phyloP scores from a whole-genome alignment of 2,329 filamentous ascomycete genomes.

The Botrytis pseudocinerea region DNA sequence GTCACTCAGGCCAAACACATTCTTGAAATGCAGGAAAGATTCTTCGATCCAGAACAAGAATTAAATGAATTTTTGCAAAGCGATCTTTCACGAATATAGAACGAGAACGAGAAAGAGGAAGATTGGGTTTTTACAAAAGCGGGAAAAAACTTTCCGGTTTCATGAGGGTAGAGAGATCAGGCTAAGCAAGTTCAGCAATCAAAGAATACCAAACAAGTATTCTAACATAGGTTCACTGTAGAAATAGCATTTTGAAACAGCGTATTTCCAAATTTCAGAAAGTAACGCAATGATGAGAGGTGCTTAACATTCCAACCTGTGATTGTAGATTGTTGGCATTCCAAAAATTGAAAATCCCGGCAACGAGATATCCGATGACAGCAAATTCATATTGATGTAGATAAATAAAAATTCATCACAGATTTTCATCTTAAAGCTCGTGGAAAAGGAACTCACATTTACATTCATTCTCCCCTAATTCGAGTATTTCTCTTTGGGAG shows the following conservation, averaged over 20 bases:
- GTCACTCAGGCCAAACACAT: neutral
- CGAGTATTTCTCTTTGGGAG: too few species aligned
- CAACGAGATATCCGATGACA: neutral
- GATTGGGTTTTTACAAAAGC: neutral
- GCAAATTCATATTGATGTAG: neutral
- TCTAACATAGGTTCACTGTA: neutral
- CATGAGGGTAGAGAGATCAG: neutral
- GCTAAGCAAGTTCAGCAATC: neutral
- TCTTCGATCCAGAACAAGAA: neutral
- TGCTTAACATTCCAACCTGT: neutral
- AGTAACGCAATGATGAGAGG: neutral
- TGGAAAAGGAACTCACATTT: neutral
- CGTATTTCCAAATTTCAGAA: neutral
- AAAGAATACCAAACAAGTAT: neutral
- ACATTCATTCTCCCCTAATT: too few species aligned
- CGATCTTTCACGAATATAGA: neutral
- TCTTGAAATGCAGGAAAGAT: neutral
- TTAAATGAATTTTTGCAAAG: neutral
- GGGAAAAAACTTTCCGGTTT: neutral
- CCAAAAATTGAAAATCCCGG: accelerated
- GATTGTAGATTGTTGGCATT: neutral
- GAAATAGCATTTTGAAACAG: neutral
- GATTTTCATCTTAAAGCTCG: neutral
- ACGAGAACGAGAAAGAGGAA: neutral
- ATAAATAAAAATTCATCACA: neutral